Percentiles rank a stretch among this genome's conserved stretches.
phyloP scores from a whole-genome alignment of 495 filamentous ascomycete genomes.

The Neurospora sp. region DNA sequence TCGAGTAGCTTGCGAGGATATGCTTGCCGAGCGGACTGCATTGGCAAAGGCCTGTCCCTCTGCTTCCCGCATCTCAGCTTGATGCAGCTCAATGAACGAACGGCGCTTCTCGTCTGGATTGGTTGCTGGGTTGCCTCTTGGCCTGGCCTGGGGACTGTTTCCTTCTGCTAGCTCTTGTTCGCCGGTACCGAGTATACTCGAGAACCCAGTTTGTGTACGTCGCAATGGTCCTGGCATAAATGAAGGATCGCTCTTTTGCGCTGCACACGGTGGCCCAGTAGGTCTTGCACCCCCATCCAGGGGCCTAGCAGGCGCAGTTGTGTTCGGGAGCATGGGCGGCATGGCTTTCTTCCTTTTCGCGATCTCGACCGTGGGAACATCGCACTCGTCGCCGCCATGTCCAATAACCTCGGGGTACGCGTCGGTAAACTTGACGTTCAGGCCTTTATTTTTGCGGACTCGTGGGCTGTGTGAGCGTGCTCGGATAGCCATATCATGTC shows the following conservation, averaged over 20 bases:
- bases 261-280: constrained; percentile 10
- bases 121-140: constrained; percentile 18
- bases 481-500: constrained; percentile 20
- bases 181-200: constrained; percentile 17
- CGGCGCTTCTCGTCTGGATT: constrained; percentile 33
- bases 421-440: constrained; percentile 62
- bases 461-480: constrained; percentile 22
- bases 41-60: constrained; percentile 60
- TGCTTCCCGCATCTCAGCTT: constrained; percentile 61
- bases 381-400: constrained; percentile 76
- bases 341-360: constrained; percentile 39
- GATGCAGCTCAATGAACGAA: constrained; percentile 46
- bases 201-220: constrained; percentile 41
- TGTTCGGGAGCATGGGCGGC: constrained; percentile 21
- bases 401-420: constrained; percentile 68
- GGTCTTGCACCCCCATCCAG: constrained; percentile 9
- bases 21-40: constrained; percentile 28
- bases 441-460: constrained; percentile 39
- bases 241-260: constrained; percentile 13
- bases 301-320: constrained; percentile 13
- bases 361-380: constrained; percentile 58
- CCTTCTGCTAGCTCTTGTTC: constrained; percentile 21
- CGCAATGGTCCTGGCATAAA: constrained; percentile 30
- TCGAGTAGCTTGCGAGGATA: not conserved
- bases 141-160: constrained; percentile 15